These are phyloP conservation scores for Piper betle DNA, from an alignment of 164 flowering plant genomes.

Conservation along the genomic window DNA sequence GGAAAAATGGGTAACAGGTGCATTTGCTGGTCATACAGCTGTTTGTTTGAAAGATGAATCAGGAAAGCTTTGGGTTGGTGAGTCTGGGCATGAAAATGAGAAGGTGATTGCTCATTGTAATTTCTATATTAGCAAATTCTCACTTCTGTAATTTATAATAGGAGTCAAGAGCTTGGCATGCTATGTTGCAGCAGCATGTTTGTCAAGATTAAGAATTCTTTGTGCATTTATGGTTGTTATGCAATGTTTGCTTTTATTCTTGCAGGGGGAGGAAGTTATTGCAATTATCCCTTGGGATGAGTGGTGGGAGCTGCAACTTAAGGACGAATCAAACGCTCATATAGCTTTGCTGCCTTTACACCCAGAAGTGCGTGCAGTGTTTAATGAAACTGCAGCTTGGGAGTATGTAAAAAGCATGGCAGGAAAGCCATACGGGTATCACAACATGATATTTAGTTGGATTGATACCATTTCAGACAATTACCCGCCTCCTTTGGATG, in stretches of 20 bases:
- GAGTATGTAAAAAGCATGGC: constrained; percentile 82
- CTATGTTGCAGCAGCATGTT: not conserved
- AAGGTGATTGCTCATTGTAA: constrained; percentile 33
- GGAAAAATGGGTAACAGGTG: constrained; percentile 99
- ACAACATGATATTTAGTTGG: constrained; percentile 99
- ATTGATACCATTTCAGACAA: constrained; percentile 87
- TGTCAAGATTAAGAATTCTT: too few relatives aligned
- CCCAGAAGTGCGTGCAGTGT: constrained; percentile 74
- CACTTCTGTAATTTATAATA: not conserved
- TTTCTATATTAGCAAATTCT: not conserved
- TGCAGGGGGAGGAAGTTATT: constrained; percentile 93
- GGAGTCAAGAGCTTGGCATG: not conserved
- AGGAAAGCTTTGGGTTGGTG: constrained; percentile 97
- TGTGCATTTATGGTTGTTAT: too few relatives aligned
- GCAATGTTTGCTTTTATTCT: not conserved
- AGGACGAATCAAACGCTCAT: constrained; percentile 85
- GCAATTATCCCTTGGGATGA: constrained; percentile 92
- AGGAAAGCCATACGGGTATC: constrained; percentile 98
- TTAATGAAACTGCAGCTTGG: constrained; percentile 92
- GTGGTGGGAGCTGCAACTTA: constrained; percentile 88
- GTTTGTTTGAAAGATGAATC: constrained; percentile 90
- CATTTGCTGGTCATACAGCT: constrained; percentile 98
- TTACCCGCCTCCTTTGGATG: constrained; percentile 98
- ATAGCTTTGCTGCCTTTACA: constrained; percentile 90
- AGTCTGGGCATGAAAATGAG: constrained; percentile 99